A percentile compares a stretch with the other conserved stretches of the same genome.
Evolutionary conservation across 306 rosid species (phyloP).

Genomic region (Canavalia ensiformis): DNA sequence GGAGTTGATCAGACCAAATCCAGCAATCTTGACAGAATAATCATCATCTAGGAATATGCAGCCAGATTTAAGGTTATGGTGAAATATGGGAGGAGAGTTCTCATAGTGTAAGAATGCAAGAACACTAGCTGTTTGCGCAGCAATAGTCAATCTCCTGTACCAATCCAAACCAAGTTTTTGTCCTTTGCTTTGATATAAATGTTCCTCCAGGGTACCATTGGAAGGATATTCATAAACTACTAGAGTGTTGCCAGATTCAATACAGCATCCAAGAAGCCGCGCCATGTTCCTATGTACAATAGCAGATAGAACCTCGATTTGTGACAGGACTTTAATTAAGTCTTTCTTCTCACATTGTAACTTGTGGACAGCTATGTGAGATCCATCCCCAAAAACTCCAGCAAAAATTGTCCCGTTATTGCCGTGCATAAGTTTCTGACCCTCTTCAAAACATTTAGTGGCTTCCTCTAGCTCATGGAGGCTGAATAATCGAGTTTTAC

Average conservation of each 20-base stretch:
- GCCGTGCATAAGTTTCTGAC: constrained; percentile 62
- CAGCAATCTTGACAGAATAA: constrained; percentile 74
- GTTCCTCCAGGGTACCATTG: constrained; percentile 81
- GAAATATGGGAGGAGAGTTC: constrained; percentile 82
- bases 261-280: constrained; percentile 79
- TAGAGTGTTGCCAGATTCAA: constrained; percentile 63
- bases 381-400: constrained; percentile 80
- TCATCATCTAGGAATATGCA: constrained; percentile 69
- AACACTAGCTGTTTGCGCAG: constrained; percentile 75
- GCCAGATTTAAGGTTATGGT: constrained; percentile 74
- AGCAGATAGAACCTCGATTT: constrained; percentile 71
- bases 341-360: constrained; percentile 72
- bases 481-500: constrained; percentile 71
- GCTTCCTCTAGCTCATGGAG: constrained; percentile 81
- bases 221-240: constrained; percentile 80
- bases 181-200: constrained; percentile 65
- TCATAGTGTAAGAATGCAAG: constrained; percentile 81
- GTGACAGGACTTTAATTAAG: constrained; percentile 69
- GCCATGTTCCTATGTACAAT: constrained; percentile 72
- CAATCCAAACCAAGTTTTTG: constrained; percentile 68
- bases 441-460: constrained; percentile 70
- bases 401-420: constrained; percentile 66
- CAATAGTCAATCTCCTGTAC: constrained; percentile 79
- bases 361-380: constrained; percentile 79
- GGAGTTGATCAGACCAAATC: constrained; percentile 63